Base-by-base conservation (phyloP, 1,284 basidiomycete species). In the Pseudomicrostroma phylloplanum region DNA sequence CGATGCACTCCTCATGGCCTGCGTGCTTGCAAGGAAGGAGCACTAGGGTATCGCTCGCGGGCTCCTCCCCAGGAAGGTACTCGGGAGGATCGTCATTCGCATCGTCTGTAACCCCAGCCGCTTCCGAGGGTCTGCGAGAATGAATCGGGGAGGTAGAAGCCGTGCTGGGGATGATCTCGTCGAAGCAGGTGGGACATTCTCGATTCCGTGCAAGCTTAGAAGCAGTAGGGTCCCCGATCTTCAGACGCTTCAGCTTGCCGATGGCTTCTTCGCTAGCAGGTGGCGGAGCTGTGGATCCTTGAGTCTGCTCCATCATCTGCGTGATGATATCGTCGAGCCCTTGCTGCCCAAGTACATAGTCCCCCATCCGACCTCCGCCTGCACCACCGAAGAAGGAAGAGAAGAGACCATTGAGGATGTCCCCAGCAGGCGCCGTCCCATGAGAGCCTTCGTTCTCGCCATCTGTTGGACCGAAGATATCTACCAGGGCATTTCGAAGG, bases 231-330 rank as follows among this genome's bases (percentile, higher is more conserved):
- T 74, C 66, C 7, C 42, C 12, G 12, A 59, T 51, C 2, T 65
- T 71, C 49, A 72, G 69, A 7, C 66, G 57, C 54, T 69, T 67
- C n/a, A 76, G 59, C 48, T 63, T 63, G 1, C 62, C 64, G 46
- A 76, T 76, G 17, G 65, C 71, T 43, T 69, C 70, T 8, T 76
- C 70, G 0, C 57, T 56, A 1, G 73, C 73, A 7, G 70, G 70
- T 1, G 72, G 72, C 0, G 73, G 72, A 23, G 68, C 71, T 17
- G 60, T 69, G 6, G 60, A 64, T 6, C 70, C 67, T 25, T 69
- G 65, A 15, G 73, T 70, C 60, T 76, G 73, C 55, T 76, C 71
- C 72, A 76, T 74, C 23, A 76, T 58, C 55, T 74, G 70, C n/a
- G 62, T 62, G 61, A 76, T 73, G 43, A 76, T 73, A 55, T 74